Evolutionary conservation across 495 filamentous ascomycete species (phyloP).

Genomic region (Aspergillus incahuasiensis): DNA sequence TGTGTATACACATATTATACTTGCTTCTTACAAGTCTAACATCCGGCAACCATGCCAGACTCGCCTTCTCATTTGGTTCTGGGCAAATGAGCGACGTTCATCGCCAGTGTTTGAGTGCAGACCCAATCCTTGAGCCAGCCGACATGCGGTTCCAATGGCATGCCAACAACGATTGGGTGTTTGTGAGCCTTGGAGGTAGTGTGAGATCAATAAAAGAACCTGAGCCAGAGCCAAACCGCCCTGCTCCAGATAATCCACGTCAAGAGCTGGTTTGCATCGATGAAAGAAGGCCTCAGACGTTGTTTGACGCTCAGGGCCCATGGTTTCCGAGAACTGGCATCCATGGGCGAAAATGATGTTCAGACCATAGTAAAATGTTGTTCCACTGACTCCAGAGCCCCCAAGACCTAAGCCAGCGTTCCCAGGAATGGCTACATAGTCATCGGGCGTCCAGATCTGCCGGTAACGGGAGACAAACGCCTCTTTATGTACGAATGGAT

Average conservation of each 20-base stretch:
- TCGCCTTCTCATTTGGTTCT: slow-evolving; percentile 32
- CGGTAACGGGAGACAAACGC: slow-evolving; percentile 27
- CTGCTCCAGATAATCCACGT: slow-evolving; percentile 29
- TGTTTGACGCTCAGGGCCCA: slow-evolving; percentile 15
- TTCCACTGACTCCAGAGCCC: slow-evolving; percentile 5
- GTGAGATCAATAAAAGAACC: slow-evolving; percentile 30
- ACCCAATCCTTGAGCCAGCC: slow-evolving; percentile 34
- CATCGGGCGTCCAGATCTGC: slow-evolving; percentile 18
- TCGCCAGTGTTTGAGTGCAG: slow-evolving; percentile 23
- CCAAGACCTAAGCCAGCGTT: slow-evolving; percentile 13
- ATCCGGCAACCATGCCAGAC: slow-evolving; percentile 41
- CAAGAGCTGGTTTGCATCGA: slow-evolving; percentile 26
- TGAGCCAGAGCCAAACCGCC: slow-evolving; percentile 30
- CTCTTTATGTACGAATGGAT: slow-evolving; percentile 34
- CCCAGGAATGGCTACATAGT: not conserved
- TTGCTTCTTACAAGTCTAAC: slow-evolving; percentile 28
- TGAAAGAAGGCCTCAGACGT: slow-evolving; percentile 31
- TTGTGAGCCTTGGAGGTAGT: slow-evolving; percentile 36
- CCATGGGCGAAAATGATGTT: slow-evolving; percentile 38
- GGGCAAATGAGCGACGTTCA: slow-evolving; percentile 18
- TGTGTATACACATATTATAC: not conserved
- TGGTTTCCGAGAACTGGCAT: slow-evolving; percentile 29
- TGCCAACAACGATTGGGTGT: slow-evolving; percentile 40
- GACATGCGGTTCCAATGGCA: slow-evolving; percentile 31
- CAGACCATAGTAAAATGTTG: slow-evolving; percentile 30